phyloP scores from a whole-genome alignment of 768 basidiomycete species.

The Podaxis pistillaris region DNA sequence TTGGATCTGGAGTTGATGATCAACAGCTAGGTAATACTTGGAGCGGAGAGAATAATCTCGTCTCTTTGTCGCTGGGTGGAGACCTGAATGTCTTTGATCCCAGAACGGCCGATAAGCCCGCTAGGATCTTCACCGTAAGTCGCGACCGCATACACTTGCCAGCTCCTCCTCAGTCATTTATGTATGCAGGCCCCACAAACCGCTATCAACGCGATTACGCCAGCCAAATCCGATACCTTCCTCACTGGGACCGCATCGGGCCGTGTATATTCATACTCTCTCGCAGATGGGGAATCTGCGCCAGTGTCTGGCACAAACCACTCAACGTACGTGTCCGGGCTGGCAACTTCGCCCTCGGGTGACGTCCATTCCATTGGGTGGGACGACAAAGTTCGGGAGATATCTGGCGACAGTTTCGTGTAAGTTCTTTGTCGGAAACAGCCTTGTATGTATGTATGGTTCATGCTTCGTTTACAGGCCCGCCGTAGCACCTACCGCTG shows the following conservation, averaged over 20 bases:
- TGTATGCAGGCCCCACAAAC: constrained; percentile 71
- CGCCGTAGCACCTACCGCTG: constrained; percentile 46
- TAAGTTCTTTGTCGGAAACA: constrained; percentile 26
- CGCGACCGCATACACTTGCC: no score
- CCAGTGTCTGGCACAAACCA: constrained; percentile 65
- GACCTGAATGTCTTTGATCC: constrained; percentile 82
- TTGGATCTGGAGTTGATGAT: constrained; percentile 70
- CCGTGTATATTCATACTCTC: constrained; percentile 63
- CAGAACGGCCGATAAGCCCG: constrained; percentile 57
- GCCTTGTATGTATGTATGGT: neutral
- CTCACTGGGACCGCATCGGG: constrained; percentile 82
- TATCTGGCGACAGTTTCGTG: constrained; percentile 47
- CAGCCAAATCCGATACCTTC: constrained; percentile 54
- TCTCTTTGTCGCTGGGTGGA: constrained; percentile 83
- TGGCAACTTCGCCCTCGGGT: constrained; percentile 46
- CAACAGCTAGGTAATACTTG: constrained; percentile 93
- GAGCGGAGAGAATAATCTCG: constrained; percentile 66
- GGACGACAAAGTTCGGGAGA: constrained; percentile 77
- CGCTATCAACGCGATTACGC: constrained; percentile 64
- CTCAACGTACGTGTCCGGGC: constrained; percentile 62
- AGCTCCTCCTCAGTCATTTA: no score
- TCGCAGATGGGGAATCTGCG: constrained; percentile 41
- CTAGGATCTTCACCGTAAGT: constrained; percentile 57
- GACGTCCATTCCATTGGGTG: constrained; percentile 72
- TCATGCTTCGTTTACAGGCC: constrained; percentile 33